Conservation (phyloP, 2,329 filamentous ascomycete species). For the Colletotrichum brevisporum region DNA sequence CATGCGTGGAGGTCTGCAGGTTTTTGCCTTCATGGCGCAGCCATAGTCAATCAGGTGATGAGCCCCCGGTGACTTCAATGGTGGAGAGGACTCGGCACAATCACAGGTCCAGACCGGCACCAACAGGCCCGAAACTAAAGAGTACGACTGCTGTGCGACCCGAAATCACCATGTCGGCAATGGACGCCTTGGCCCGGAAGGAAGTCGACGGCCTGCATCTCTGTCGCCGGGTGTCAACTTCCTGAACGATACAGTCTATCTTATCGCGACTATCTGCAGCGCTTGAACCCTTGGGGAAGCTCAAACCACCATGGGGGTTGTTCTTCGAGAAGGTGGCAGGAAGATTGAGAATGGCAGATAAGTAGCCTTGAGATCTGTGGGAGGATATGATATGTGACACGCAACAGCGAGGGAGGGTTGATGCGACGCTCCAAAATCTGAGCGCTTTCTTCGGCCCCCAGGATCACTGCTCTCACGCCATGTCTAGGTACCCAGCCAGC, state of each 20-base stretch:
- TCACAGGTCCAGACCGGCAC: slow-evolving; percentile 12
- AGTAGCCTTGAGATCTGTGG: slow-evolving; percentile 25
- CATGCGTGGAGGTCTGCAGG: slow-evolving; percentile 3
- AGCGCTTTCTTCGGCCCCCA: slow-evolving; percentile 2
- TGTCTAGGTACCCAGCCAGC: too few species aligned
- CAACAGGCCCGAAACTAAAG: neutral
- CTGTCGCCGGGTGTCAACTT: neutral
- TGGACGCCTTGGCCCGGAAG: neutral
- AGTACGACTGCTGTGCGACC: too few species aligned
- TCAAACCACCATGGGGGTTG: slow-evolving; percentile 16
- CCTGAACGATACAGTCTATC: neutral
- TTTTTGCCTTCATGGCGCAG: slow-evolving; percentile 26
- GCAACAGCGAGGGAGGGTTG: neutral
- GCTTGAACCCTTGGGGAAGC: slow-evolving; percentile 5
- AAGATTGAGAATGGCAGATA: slow-evolving; percentile 29
- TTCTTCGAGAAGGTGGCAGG: slow-evolving; percentile 33
- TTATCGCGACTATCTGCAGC: slow-evolving; percentile 27
- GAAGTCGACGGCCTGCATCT: neutral
- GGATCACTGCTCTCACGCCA: neutral
- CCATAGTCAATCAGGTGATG: slow-evolving; percentile 35
- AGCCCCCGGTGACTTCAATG: neutral
- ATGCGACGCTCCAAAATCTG: slow-evolving; percentile 4
- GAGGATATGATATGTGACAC: slow-evolving; percentile 35
- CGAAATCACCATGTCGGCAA: neutral
- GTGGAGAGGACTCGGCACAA: neutral